Evolutionary conservation across 352 stramenopile species (phyloP).

Genomic region (Globisporangium paddicum): DNA sequence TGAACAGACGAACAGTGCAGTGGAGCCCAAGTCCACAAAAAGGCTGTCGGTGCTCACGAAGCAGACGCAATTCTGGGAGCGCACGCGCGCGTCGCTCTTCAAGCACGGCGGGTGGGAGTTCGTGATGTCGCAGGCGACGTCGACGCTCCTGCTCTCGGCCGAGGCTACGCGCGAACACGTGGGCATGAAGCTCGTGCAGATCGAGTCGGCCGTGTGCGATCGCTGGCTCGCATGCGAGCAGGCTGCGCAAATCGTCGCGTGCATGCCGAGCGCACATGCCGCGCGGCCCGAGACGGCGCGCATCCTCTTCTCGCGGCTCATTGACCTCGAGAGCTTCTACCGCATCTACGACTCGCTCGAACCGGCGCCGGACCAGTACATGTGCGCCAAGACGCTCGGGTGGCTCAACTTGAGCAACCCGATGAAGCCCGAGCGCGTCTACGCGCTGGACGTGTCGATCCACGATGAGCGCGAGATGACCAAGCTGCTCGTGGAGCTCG

Average conservation of each 20-base stretch:
- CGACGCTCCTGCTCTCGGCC: slow-evolving; percentile 38
- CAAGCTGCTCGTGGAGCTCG: slow-evolving; percentile 72
- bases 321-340: slow-evolving; percentile 67
- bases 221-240: slow-evolving; percentile 73
- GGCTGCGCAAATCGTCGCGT: slow-evolving; percentile 63
- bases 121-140: slow-evolving; percentile 25
- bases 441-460: slow-evolving; percentile 65
- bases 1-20: too few species aligned
- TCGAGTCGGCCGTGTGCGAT: slow-evolving; percentile 72
- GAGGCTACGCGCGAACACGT: slow-evolving; percentile 61
- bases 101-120: slow-evolving; percentile 34
- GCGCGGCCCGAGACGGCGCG: slow-evolving; percentile 61
- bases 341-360: slow-evolving; percentile 50
- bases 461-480: slow-evolving; percentile 76
- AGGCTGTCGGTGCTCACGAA: slow-evolving; percentile 8
- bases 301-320: slow-evolving; percentile 69
- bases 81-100: slow-evolving; percentile 36
- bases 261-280: slow-evolving; percentile 60
- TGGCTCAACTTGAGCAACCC: slow-evolving; percentile 85
- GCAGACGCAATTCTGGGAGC: slow-evolving; percentile 49
- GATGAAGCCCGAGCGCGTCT: slow-evolving; percentile 58
- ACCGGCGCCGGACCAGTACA: slow-evolving; percentile 31
- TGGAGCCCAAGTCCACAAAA: not conserved
- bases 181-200: slow-evolving; percentile 74
- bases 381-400: slow-evolving; percentile 45